These are phyloP conservation scores for Gaertneriomyces semiglobifer DNA, from an alignment of 192 early-diverging fungal genomes.

Conservation along the genomic window DNA sequence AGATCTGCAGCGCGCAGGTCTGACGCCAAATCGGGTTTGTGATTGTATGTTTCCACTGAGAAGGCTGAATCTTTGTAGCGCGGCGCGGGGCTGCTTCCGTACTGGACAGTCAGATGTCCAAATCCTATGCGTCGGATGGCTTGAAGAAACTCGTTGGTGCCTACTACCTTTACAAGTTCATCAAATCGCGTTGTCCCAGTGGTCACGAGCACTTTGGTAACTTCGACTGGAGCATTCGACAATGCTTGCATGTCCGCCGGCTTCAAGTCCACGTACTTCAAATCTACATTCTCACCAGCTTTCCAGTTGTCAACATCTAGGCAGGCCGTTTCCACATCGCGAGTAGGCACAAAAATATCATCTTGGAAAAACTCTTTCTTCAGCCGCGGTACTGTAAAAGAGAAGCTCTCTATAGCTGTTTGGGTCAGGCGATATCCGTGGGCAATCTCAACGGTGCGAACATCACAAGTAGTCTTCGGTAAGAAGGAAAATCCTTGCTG, in stretches of 20 bases:
- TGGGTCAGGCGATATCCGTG: slow-evolving; percentile 66
- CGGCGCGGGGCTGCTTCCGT: slow-evolving; percentile 15
- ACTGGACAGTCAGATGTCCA: slow-evolving; percentile 42
- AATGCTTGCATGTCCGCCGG: slow-evolving; percentile 27
- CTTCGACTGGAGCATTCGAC: slow-evolving; percentile 26
- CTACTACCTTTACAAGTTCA: slow-evolving; percentile 54
- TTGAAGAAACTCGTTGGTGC: slow-evolving; percentile 47
- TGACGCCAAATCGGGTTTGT: slow-evolving; percentile 49
- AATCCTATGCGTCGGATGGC: slow-evolving; percentile 49
- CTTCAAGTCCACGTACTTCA: slow-evolving; percentile 2
- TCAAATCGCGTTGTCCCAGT: slow-evolving; percentile 91
- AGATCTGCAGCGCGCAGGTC: slow-evolving; percentile 65
- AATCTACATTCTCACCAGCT: background rate
- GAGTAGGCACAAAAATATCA: slow-evolving; percentile 72
- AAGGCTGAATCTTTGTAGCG: background rate
- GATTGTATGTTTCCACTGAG: slow-evolving; percentile 49
- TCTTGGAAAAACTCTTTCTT: slow-evolving; percentile 87
- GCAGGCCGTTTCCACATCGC: slow-evolving; percentile 49
- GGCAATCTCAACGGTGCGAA: slow-evolving; percentile 66
- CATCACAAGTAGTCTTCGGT: slow-evolving; percentile 66
- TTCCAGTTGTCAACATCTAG: slow-evolving; percentile 61
- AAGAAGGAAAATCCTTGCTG: slow-evolving; percentile 70
- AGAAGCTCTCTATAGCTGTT: slow-evolving; percentile 66
- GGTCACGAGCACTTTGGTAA: slow-evolving; percentile 56
- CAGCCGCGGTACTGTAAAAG: slow-evolving; percentile 74